phyloP scores from a whole-genome alignment of 1,284 basidiomycete species.

The Xerocomus nothofagi region DNA sequence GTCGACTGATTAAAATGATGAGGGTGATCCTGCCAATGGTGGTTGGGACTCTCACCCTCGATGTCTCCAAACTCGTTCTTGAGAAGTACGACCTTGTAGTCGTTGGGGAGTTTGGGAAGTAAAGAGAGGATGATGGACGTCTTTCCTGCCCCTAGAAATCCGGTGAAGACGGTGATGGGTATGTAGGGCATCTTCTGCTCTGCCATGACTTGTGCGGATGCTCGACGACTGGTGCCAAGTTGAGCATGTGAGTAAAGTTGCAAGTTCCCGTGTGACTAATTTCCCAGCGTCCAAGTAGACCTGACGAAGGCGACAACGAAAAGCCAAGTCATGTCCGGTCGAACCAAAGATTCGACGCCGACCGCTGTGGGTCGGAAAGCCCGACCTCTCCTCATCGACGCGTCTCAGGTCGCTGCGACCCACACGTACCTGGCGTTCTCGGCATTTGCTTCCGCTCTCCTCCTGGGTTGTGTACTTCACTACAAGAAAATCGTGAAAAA shows the following conservation, averaged over 20 bases:
- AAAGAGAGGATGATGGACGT: conserved; percentile 83
- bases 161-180: conserved; percentile 85
- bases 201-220: conserved; percentile 40
- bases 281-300: not conserved
- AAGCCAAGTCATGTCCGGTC: conserved; percentile 24
- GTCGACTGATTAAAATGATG: conserved; percentile 56
- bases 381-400: conserved; percentile 40
- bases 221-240: not conserved
- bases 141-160: conserved; percentile 76
- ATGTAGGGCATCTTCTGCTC: conserved; percentile 38
- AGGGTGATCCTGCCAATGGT: not conserved
- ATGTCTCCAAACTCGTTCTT: conserved; percentile 91
- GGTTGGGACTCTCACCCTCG: conserved; percentile 49
- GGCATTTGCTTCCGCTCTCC: conserved; percentile 74
- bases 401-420: conserved; percentile 53
- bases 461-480: conserved; percentile 69
- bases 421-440: conserved; percentile 73
- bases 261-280: too few species aligned
- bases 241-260: too few species aligned
- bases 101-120: conserved; percentile 73
- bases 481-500: conserved; percentile 92
- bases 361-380: conserved; percentile 7
- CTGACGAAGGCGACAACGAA: not conserved
- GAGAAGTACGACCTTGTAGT: conserved; percentile 82
- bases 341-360: conserved; percentile 8